Evolutionary conservation across 768 basidiomycete genomes (phyloP).

Genomic region (Russula sp.): DNA sequence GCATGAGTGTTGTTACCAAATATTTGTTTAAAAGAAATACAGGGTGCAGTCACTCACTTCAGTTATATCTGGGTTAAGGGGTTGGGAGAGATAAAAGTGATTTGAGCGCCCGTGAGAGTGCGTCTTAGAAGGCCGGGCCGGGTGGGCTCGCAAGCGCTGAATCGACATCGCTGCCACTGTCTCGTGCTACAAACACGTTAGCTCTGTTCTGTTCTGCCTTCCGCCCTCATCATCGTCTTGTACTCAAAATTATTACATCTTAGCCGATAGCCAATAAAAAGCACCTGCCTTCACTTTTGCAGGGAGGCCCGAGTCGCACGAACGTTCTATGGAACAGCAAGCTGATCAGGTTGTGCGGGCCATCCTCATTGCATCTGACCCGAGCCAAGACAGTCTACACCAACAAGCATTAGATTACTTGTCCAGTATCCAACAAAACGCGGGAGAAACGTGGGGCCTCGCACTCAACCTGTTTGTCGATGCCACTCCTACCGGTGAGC

Average conservation of each 20-base stretch:
- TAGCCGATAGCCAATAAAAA: constrained; percentile 20
- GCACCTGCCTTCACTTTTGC: constrained; percentile 13
- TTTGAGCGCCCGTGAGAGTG: too few species aligned
- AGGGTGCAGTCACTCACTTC: neutral
- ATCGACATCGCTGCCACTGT: neutral
- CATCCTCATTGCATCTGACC: constrained; percentile 84
- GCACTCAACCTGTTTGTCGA: constrained; percentile 74
- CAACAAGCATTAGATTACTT: constrained; percentile 87
- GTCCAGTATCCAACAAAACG: constrained; percentile 70
- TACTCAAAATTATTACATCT: constrained; percentile 9
- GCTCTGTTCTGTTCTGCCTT: neutral
- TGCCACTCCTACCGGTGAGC: constrained; percentile 52
- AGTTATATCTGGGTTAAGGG: neutral
- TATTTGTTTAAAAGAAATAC: neutral
- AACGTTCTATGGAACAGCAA: constrained; percentile 62
- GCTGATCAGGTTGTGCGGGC: constrained; percentile 78
- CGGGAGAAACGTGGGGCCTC: constrained; percentile 74
- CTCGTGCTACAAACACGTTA: neutral
- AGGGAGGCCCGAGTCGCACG: constrained; percentile 30
- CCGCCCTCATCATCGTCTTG: constrained; percentile 7
- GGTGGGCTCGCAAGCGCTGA: constrained; percentile 16
- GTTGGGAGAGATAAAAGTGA: neutral
- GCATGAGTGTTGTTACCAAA: neutral
- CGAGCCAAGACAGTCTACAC: constrained; percentile 64
- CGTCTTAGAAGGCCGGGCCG: constrained; percentile 1